Base-by-base conservation (phyloP, 2,329 filamentous ascomycete genomes). In the Beauveria asiatica region DNA sequence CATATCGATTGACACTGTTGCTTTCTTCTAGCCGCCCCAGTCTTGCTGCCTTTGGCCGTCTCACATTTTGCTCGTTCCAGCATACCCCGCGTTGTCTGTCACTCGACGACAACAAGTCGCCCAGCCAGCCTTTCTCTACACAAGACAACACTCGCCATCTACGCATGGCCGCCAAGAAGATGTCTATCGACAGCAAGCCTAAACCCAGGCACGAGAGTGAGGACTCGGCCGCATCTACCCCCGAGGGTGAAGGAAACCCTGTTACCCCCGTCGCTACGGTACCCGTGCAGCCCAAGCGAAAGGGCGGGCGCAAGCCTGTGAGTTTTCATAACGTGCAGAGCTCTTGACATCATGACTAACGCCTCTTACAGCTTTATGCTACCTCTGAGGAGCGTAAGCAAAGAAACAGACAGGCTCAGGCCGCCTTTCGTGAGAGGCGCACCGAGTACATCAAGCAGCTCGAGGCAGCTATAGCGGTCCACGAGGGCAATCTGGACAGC, bases 361-460 rank as follows among this genome's bases (percentile, higher is more conserved):
- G 64, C 33, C 50, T 51, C 45, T 53, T 55, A 62, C 67, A 97
- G 93, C 97, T 97, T 65, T 99, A 99, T 81, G 94, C 94, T 59
- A 99, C 94, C 41, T 97, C 94, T 11, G 94, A 99, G 75, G 94
- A 99, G 76, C 87, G 94, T 70, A 97, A 99, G 79, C 94, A 97
- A 77, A 86, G 94, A 65, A 99, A 99, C 72, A 83, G 94, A 67
- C 94, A 97, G 78, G 94, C 94, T 52, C 94, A 99, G 76, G 94
- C 94, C 59, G 94, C 94, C 61, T 99, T 99, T 70, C 88, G 94
- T 67, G 94, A 99, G 77, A 88, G 94, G 66, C 87, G 94, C 62
- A 97, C 93, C 59, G 94, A 99, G 79, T 99, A 99, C 75, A 99
- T 99, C 78, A 97, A 97, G 78, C 94, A 99, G 75, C 83, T 99